A percentile compares a stretch with the other conserved stretches of the same genome.
These are phyloP conservation scores for Danielia oregonensis DNA, from an alignment of 805 yeast genomes.

Conservation along the genomic window DNA sequence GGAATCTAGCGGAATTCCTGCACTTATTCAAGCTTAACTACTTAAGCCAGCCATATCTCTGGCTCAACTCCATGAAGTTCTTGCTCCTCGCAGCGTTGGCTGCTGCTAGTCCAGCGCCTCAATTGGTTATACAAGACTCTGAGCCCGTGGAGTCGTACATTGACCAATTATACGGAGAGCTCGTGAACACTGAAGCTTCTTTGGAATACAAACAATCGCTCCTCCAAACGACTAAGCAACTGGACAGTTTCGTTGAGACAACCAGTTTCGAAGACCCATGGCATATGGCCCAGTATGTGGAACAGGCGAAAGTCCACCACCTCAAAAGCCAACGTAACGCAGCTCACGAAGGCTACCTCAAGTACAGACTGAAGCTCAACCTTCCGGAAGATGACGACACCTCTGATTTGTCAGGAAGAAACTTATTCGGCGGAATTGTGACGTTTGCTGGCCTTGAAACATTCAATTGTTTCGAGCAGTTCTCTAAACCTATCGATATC, in stretches of 20 bases:
- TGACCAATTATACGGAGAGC: constrained; percentile 15
- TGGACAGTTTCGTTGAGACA: not conserved
- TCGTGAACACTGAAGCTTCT: constrained; percentile 8
- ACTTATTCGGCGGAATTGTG: constrained; percentile 47
- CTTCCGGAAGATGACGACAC: constrained; percentile 36
- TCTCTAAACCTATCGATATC: constrained; percentile 34
- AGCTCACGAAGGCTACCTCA: constrained; percentile 14
- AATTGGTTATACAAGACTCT: too few species aligned
- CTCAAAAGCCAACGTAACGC: constrained; percentile 2
- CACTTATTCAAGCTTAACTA: not conserved
- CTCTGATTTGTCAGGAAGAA: constrained; percentile 17
- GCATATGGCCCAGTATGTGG: constrained; percentile 3
- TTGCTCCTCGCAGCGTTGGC: not conserved
- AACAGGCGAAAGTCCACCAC: constrained; percentile 3
- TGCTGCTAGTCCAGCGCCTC: not conserved
- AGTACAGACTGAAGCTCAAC: constrained; percentile 17
- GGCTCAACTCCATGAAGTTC: not conserved
- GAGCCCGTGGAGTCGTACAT: constrained; percentile 9
- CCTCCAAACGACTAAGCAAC: not conserved
- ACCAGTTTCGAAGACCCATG: constrained; percentile 2
- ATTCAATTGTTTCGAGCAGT: constrained; percentile 43
- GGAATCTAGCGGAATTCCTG: not conserved
- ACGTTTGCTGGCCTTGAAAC: constrained; percentile 51
- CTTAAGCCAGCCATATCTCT: not conserved
- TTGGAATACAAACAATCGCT: constrained; percentile 2